These are phyloP conservation scores for Wickerhamiella nectarea DNA, from an alignment of 805 yeast species.

Conservation along the genomic window DNA sequence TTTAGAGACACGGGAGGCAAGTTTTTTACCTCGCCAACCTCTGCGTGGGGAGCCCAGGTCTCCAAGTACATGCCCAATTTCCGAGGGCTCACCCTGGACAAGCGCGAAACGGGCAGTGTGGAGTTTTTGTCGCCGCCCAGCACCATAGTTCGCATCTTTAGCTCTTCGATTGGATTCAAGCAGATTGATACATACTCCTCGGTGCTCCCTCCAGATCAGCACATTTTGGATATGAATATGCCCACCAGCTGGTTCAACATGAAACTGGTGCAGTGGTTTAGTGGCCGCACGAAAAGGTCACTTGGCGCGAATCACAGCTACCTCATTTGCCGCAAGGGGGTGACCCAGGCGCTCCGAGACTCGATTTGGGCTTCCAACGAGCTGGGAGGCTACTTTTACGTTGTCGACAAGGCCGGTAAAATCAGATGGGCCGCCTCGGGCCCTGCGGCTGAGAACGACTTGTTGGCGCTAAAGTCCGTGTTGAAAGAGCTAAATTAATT, in stretches of 20 bases:
- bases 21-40: slow-evolving; percentile 68
- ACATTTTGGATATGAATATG: slow-evolving; percentile 61
- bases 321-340: slow-evolving; percentile 47
- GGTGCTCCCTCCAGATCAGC: slow-evolving; percentile 36
- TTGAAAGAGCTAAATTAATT: slow-evolving; percentile 2
- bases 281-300: slow-evolving; percentile 32
- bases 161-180: slow-evolving; percentile 57
- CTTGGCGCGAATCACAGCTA: slow-evolving; percentile 45
- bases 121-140: slow-evolving; percentile 37
- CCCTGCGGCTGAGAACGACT: slow-evolving; percentile 53
- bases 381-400: slow-evolving; percentile 70
- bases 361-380: slow-evolving; percentile 53
- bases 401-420: slow-evolving; percentile 58
- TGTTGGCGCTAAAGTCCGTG: slow-evolving; percentile 30
- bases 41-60: slow-evolving; percentile 58
- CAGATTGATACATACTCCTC: slow-evolving; percentile 50
- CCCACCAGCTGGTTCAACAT: slow-evolving; percentile 66
- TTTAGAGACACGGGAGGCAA: slow-evolving; percentile 71
- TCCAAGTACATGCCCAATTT: slow-evolving; percentile 77
- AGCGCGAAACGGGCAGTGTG: slow-evolving; percentile 24
- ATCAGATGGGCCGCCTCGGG: slow-evolving; percentile 93
- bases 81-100: slow-evolving; percentile 37
- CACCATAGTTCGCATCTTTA: slow-evolving; percentile 50
- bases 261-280: slow-evolving; percentile 42
- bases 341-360: slow-evolving; percentile 45